Conservation (phyloP, 2,329 filamentous ascomycete species). For the Moelleriella libera region DNA sequence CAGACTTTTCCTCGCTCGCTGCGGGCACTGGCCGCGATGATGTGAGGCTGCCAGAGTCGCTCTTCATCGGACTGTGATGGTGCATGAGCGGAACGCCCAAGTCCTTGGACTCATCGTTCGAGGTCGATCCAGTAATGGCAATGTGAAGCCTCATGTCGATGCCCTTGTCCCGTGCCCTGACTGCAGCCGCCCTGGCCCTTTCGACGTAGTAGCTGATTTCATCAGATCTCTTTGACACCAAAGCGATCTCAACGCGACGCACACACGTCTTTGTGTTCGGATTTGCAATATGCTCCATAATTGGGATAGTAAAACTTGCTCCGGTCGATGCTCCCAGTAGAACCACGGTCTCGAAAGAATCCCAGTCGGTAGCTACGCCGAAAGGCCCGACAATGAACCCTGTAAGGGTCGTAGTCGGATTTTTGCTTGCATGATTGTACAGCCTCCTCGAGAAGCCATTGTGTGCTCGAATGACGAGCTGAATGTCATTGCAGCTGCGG, state of each 20-base stretch:
- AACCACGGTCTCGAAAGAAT: constrained; percentile 44
- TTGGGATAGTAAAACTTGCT: constrained; percentile 46
- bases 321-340: constrained; percentile 49
- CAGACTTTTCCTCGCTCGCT: neutral
- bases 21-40: neutral
- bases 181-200: constrained; percentile 29
- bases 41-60: neutral
- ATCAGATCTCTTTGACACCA: constrained; percentile 34
- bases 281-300: constrained; percentile 39
- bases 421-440: constrained; percentile 28
- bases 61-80: neutral
- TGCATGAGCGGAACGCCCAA: neutral
- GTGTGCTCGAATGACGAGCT: constrained; percentile 42
- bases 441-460: constrained; percentile 42
- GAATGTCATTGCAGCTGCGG: constrained; percentile 44
- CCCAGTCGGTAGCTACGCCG: constrained; percentile 39
- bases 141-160: constrained; percentile 38
- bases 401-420: constrained; percentile 14
- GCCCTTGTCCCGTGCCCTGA: constrained; percentile 24
- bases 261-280: constrained; percentile 28
- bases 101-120: constrained; percentile 2
- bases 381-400: constrained; percentile 41
- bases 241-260: constrained; percentile 36
- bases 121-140: constrained; percentile 30
- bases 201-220: constrained; percentile 42